These are phyloP conservation scores for Schizochytrium sp. DNA, from an alignment of 108 stramenopile species.

Conservation along the genomic window DNA sequence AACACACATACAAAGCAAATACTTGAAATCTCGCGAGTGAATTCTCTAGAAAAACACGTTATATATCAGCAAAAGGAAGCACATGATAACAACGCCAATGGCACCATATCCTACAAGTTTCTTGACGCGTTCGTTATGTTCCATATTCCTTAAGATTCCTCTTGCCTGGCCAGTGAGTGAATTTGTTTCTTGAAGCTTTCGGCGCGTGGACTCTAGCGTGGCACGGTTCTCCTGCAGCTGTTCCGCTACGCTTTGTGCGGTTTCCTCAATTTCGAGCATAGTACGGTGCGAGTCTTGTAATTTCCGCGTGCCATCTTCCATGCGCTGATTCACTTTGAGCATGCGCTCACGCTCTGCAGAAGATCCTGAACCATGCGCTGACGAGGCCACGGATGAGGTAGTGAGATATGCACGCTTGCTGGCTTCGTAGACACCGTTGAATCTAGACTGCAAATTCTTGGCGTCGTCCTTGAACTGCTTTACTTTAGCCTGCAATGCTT, in stretches of 20 bases:
- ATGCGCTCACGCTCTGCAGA: slow-evolving; percentile 23
- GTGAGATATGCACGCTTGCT: slow-evolving; percentile 16
- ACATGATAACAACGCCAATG: slow-evolving; percentile 19
- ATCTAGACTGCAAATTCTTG: slow-evolving; percentile 35
- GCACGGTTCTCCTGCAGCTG: slow-evolving; percentile 45
- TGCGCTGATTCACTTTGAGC: slow-evolving; percentile 6
- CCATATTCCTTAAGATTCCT: slow-evolving; percentile 9
- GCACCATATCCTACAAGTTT: slow-evolving; percentile 56
- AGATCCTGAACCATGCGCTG: not conserved
- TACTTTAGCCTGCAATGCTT: slow-evolving; percentile 42
- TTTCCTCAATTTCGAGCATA: slow-evolving; percentile 55
- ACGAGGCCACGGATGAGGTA: not conserved
- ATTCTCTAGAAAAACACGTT: not conserved
- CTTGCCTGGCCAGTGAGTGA: slow-evolving; percentile 3
- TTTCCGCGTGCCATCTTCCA: slow-evolving; percentile 47
- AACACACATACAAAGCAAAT: not conserved
- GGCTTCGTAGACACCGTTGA: not conserved
- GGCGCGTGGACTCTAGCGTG: not conserved
- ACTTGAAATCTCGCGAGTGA: not conserved
- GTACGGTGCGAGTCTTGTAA: slow-evolving; percentile 40
- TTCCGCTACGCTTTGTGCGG: slow-evolving; percentile 36
- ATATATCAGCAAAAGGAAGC: slow-evolving; percentile 17
- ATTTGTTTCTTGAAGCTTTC: slow-evolving; percentile 53
- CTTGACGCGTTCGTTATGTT: slow-evolving; percentile 44
- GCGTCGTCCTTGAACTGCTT: slow-evolving; percentile 48